These are phyloP conservation scores for Pachysolen tannophilus DNA, from an alignment of 805 yeast species.

Conservation along the genomic window DNA sequence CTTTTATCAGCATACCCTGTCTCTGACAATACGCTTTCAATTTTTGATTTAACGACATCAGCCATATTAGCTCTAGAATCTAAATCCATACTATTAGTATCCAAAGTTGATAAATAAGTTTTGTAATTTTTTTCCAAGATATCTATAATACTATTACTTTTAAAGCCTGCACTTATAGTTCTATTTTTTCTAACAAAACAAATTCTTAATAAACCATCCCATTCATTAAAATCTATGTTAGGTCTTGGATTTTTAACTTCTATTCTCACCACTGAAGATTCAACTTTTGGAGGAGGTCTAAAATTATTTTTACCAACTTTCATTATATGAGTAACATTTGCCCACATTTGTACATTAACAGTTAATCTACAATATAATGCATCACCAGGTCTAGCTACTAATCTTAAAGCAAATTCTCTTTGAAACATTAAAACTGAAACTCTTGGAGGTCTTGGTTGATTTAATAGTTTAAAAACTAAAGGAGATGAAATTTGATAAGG, in stretches of 20 bases:
- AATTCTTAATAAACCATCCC: conserved; percentile 93
- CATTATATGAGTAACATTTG: conserved; percentile 97
- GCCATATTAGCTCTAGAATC: conserved; percentile 31
- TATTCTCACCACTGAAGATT: conserved; percentile 89
- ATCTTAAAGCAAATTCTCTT: conserved; percentile 89
- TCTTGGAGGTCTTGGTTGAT: conserved; percentile 90
- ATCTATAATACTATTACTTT: conserved; percentile 67
- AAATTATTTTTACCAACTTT: conserved; percentile 95
- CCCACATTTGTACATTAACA: conserved; percentile 99
- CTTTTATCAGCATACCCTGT: conserved; percentile 81
- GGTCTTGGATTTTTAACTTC: conserved; percentile 93
- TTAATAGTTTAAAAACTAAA: conserved; percentile 82
- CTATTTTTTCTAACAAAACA: conserved; percentile 91
- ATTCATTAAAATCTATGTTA: conserved; percentile 85
- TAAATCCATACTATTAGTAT: conserved; percentile 41
- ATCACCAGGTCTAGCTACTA: conserved; percentile 96
- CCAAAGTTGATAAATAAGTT: conserved; percentile 49
- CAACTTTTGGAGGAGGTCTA: conserved; percentile 98
- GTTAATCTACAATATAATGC: conserved; percentile 84
- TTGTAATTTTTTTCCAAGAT: conserved; percentile 85
- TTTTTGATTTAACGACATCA: conserved; percentile 55
- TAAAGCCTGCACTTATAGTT: conserved; percentile 89
- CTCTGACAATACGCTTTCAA: conserved; percentile 64
- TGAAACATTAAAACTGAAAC: conserved; percentile 96
- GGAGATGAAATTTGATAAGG: conserved; percentile 98